Conservation (phyloP, 164 flowering plant genomes). For the Liquidambar formosana region DNA sequence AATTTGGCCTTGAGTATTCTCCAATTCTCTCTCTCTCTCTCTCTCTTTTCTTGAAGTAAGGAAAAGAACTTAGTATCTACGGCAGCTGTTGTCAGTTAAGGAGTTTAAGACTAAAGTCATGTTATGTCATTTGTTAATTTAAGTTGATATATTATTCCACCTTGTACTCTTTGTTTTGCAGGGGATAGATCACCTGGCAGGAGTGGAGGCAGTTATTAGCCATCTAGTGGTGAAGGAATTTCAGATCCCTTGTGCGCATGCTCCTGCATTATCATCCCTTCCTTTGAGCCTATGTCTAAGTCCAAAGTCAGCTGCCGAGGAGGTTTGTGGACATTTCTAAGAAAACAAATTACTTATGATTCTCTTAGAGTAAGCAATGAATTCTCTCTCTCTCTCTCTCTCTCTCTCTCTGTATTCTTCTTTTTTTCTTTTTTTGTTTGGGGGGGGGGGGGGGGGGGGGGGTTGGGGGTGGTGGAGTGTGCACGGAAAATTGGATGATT, state of each 20-base stretch:
- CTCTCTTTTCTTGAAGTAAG: background rate
- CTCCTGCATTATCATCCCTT: constrained; percentile 71
- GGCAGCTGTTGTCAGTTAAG: too few species aligned
- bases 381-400: too few species aligned
- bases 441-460: too few species aligned
- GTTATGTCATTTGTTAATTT: background rate
- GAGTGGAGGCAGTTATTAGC: constrained; percentile 87
- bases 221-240: constrained; percentile 84
- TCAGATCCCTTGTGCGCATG: constrained; percentile 92
- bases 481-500: too few species aligned
- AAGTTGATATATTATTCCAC: background rate
- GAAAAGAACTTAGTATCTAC: background rate
- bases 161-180: constrained; percentile 18
- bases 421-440: too few species aligned
- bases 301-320: constrained; percentile 88
- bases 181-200: constrained; percentile 84
- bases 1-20: background rate
- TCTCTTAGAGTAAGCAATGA: too few species aligned
- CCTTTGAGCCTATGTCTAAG: constrained; percentile 51
- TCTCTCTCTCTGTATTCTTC: too few species aligned
- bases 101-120: background rate
- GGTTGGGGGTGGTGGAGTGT: too few species aligned
- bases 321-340: constrained; percentile 41
- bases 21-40: background rate
- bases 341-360: too few species aligned